Evolutionary conservation across 352 stramenopile species (phyloP), one percentile per base, ranked within the genome.

Genomic region (Globisporangium uncinulatum): DNA sequence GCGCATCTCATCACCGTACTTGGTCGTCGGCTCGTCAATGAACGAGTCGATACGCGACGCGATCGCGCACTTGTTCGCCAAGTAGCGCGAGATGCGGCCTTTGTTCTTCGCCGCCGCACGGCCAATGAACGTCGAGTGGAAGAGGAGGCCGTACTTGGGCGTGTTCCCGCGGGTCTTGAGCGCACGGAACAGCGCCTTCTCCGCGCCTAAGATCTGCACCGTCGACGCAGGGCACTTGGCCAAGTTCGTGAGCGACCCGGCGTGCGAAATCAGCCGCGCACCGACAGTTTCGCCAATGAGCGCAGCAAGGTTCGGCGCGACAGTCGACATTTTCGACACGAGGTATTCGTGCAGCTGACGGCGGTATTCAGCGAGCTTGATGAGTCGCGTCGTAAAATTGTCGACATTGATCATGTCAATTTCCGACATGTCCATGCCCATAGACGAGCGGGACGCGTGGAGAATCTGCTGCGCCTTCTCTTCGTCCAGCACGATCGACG

Each of bases 111-210:
- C 89, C 58, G 96, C 97, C 44, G 98, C 97, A 42, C 97, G 96
- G 47, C 97, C 97, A 64, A 99, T 99, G 74, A 99, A 99, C 34
- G 95, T 98, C 37, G 97, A 99, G 79, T 99, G 97, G 73, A 99
- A 99, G 59, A 99, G 98, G 49, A 99, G 79, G 59, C 98, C 98
- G 82, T 99, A 99, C 84, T 99, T 99, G 43, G 98, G 98, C 52
- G 98, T 99, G 83, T 99, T 99, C 59, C 97, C 97, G 57, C 98
- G 98, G 41, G 97, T 99, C 86, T 99, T 99, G 21, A 99, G 90
- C 24, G 98, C 98, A 45, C 98, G 92, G 85, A 99, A 99, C 32
- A 99, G 85, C 56, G 97, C 98, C 85, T 99, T 99, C 78, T 99
- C 98, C n/a, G 98, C 98, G 64, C 98, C 98, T 15, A 99, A 79